Evolutionary conservation across 2,329 filamentous ascomycete genomes (phyloP).

Genomic region (Fonsecaea multimorphosa): DNA sequence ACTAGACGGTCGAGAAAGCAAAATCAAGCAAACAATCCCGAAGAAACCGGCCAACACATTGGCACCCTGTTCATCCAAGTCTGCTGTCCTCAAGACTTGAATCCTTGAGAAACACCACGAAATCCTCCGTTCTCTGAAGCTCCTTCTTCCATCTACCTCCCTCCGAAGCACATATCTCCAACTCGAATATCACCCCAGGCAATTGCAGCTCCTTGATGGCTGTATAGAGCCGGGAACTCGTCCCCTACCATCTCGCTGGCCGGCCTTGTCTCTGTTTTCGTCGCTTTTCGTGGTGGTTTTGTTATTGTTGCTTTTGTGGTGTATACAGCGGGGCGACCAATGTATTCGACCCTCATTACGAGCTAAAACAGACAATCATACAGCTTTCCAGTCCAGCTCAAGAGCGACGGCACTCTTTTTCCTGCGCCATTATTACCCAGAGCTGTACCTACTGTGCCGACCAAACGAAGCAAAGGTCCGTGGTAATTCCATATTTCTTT

Average conservation of each 20-base stretch:
- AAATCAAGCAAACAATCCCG: constrained; percentile 20
- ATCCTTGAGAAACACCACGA: constrained; percentile 1
- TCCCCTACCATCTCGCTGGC: constrained; percentile 28
- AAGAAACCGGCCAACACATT: background rate
- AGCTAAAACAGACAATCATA: background rate
- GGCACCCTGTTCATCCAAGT: background rate
- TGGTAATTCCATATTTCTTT: constrained; percentile 5
- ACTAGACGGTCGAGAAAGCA: constrained; percentile 8
- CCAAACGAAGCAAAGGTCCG: constrained; percentile 20
- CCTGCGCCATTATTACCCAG: background rate
- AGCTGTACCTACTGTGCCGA: too few species aligned
- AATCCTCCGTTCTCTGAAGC: background rate
- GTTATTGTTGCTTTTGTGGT: constrained; percentile 10
- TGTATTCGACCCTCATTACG: constrained; percentile 3
- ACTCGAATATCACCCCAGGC: background rate
- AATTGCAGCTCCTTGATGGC: constrained; percentile 24
- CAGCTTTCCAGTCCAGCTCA: background rate
- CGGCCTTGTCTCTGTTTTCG: constrained; percentile 37
- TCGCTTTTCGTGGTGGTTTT: constrained; percentile 24
- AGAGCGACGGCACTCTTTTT: background rate
- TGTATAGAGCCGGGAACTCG: constrained; percentile 17
- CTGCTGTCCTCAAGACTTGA: background rate
- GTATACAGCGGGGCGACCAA: constrained; percentile 4
- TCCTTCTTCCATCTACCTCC: background rate
- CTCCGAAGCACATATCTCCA: background rate